phyloP scores from a whole-genome alignment of 2,329 filamentous ascomycete species.

The Monilinia polystroma region DNA sequence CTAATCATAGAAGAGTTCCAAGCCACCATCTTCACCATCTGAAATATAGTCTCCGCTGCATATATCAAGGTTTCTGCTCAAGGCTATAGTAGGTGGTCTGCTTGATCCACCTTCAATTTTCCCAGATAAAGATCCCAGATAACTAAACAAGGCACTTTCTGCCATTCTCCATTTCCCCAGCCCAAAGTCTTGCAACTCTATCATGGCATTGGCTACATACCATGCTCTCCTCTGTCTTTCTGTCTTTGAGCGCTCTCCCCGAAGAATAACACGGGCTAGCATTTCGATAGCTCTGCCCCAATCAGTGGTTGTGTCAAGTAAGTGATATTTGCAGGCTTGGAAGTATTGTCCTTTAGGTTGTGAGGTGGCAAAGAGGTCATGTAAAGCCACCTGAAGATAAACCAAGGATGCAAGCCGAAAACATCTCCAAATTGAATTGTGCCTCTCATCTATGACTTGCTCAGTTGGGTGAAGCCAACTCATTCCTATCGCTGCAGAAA shows the following conservation, averaged over 20 bases:
- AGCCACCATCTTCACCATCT: background rate
- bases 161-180: conserved; percentile 1
- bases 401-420: background rate
- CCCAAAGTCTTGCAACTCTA: background rate
- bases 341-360: background rate
- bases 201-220: conserved; percentile 5
- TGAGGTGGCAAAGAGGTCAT: background rate
- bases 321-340: background rate
- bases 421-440: background rate
- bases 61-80: background rate
- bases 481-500: conserved; percentile 1
- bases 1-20: background rate
- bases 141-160: background rate
- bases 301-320: background rate
- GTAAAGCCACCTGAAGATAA: background rate
- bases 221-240: conserved; percentile 12
- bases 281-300: conserved; percentile 13
- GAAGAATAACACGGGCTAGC: conserved; percentile 2
- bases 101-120: background rate
- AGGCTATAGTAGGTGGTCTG: background rate
- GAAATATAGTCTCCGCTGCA: background rate
- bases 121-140: background rate
- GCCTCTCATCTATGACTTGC: background rate
- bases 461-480: background rate
- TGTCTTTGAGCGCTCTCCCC: background rate